Evolutionary conservation across 129 eudicot genomes (phyloP), one percentile per base, ranked within the genome.

Genomic region (Arctium minus): DNA sequence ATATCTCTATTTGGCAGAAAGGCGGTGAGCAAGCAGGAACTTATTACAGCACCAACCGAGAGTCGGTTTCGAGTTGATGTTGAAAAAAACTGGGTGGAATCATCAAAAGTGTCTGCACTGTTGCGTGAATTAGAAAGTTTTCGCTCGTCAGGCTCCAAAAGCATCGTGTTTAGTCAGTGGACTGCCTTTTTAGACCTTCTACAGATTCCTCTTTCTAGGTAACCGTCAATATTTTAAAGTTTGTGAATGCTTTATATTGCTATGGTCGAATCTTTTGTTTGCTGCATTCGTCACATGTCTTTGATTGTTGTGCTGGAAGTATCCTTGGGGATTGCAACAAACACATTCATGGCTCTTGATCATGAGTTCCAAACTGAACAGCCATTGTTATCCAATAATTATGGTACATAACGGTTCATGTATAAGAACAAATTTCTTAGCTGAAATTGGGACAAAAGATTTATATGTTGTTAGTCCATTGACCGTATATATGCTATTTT

Each of bases 151-250:
- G 90, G 97, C 48, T 91, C 98, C 60, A 95, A 95, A 85, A 95
- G 98, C 85, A 91, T 95, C 31, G 89, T 95, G 8, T 95, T 95
- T 81, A 96, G 99, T 87, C 98, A 96, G 83, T 96, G 99, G 99
- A 96, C 99, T 85, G 97, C 99, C 78, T 96, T 96, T 85, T 78
- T 93, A 73, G 99, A 96, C 81, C 94, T 96, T 42, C 53, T 93
- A 79, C 97, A 96, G 85, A 91, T 96, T 86, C 97, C 99, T 80
- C 89, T 96, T 86, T 80, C 91, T 30, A 88, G 98, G 98, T 95
- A 89, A 80, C 18, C 56, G 6, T 60, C 50, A 17, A 48, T 70
- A 22, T 79, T 8, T 37, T 22, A 8, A 79, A 39, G 42, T 8
- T 40, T 78, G 39, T 37, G 0, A 42, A 8, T 42, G 3, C 50